These are phyloP conservation scores for Mycena olivaceomarginata DNA, from an alignment of 768 basidiomycete species.

Conservation along the genomic window DNA sequence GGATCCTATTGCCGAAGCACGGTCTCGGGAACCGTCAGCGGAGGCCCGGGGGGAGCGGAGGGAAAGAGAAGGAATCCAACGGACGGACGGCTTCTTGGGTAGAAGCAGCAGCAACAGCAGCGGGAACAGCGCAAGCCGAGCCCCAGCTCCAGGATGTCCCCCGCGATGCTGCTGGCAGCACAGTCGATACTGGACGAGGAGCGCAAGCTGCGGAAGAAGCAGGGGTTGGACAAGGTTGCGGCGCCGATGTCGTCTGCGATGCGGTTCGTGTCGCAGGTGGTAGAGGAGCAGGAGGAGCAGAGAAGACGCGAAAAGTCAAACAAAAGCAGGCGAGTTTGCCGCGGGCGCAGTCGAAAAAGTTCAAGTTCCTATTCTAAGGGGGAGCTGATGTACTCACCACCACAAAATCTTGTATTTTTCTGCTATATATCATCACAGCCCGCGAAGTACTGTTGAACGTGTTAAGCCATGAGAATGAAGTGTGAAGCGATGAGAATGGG, in stretches of 20 bases:
- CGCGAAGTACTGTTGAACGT: too few species aligned
- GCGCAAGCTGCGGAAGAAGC: conserved; percentile 35
- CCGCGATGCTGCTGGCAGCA: conserved; percentile 35
- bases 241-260: conserved; percentile 25
- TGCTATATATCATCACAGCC: too few species aligned
- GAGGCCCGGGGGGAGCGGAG: neutral
- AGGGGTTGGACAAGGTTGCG: conserved; percentile 13
- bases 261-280: conserved; percentile 22
- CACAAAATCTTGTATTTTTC: too few species aligned
- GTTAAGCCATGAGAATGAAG: too few species aligned
- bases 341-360: neutral
- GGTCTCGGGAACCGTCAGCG: conserved; percentile 19
- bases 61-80: neutral
- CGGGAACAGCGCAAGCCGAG: neutral
- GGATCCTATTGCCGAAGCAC: conserved; percentile 21
- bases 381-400: conserved; percentile 7
- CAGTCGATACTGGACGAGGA: conserved; percentile 39
- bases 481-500: too few species aligned
- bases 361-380: conserved; percentile 26
- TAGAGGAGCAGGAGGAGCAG: conserved; percentile 4
- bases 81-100: neutral
- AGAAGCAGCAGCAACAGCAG: conserved; percentile 11
- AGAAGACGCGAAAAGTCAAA: neutral
- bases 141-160: conserved; percentile 17
- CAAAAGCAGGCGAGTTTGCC: conserved; percentile 12